A percentile compares a stretch with the other conserved stretches of the same genome.
These are phyloP conservation scores for Candida sp. DNA, from an alignment of 1,139 yeast genomes.

Conservation along the genomic window DNA sequence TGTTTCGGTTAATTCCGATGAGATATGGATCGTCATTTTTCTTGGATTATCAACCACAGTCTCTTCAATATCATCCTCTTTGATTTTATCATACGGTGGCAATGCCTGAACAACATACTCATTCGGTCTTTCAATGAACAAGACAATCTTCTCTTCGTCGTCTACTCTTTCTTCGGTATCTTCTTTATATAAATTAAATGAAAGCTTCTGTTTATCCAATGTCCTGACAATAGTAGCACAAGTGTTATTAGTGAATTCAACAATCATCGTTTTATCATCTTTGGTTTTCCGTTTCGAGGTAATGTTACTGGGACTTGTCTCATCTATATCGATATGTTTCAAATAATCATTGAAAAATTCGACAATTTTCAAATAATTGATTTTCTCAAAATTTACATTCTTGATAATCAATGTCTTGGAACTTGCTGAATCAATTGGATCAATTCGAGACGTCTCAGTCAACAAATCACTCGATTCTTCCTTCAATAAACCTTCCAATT, in stretches of 20 bases:
- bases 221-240: constrained; percentile 60
- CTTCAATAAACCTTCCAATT: constrained; percentile 46
- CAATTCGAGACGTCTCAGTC: constrained; percentile 41
- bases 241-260: constrained; percentile 52
- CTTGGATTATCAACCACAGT: constrained; percentile 33
- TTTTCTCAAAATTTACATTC: constrained; percentile 39
- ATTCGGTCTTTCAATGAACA: constrained; percentile 48
- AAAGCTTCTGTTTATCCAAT: constrained; percentile 35
- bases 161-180: constrained; percentile 10
- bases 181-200: constrained; percentile 25
- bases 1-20: constrained; percentile 22
- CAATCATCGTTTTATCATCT: constrained; percentile 36
- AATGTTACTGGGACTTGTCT: constrained; percentile 25
- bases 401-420: constrained; percentile 49
- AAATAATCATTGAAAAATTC: constrained; percentile 42
- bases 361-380: constrained; percentile 39
- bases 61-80: constrained; percentile 19
- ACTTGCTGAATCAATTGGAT: constrained; percentile 49
- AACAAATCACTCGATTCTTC: constrained; percentile 40
- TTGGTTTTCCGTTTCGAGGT: constrained; percentile 30
- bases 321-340: constrained; percentile 29
- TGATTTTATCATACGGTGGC: constrained; percentile 13
- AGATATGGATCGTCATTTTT: constrained; percentile 28
- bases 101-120: constrained; percentile 51
- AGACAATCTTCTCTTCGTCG: constrained; percentile 7